phyloP scores from a whole-genome alignment of 2,329 filamentous ascomycete genomes.

The Arthrobotrys conoides region DNA sequence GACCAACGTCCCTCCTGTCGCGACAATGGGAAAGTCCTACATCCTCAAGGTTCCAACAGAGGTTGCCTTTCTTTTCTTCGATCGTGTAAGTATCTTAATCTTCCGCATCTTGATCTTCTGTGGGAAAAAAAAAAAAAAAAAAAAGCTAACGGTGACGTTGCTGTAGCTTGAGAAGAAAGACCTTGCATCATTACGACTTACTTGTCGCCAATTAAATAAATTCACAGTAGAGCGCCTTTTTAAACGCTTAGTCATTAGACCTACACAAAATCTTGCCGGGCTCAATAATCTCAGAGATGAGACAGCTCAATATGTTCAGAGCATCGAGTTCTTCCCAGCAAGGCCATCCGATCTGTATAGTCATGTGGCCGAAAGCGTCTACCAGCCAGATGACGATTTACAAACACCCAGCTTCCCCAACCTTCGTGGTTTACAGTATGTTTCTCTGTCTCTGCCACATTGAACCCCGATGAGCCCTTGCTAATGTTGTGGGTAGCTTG shows the following conservation, averaged over 20 bases:
- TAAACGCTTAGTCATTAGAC: neutral
- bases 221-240: neutral
- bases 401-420: neutral
- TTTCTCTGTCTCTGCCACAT: neutral
- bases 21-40: neutral
- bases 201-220: neutral
- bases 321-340: conserved; percentile 13
- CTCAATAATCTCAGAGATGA: neutral
- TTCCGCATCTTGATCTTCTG: neutral
- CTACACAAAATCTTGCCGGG: neutral
- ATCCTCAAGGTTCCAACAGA: neutral
- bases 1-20: too few relatives aligned
- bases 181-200: neutral
- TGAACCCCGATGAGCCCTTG: neutral
- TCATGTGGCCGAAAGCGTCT: neutral
- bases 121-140: neutral
- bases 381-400: neutral
- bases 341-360: neutral
- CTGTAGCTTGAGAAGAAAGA: conserved; percentile 9
- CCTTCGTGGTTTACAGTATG: neutral
- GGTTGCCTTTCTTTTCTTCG: neutral
- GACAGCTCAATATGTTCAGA: neutral
- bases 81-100: neutral
- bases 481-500: neutral
- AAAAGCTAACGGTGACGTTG: neutral